Evolutionary conservation across 495 filamentous ascomycete species (phyloP), one percentile per base, ranked within the genome.

Genomic region (Lepraria neglecta): DNA sequence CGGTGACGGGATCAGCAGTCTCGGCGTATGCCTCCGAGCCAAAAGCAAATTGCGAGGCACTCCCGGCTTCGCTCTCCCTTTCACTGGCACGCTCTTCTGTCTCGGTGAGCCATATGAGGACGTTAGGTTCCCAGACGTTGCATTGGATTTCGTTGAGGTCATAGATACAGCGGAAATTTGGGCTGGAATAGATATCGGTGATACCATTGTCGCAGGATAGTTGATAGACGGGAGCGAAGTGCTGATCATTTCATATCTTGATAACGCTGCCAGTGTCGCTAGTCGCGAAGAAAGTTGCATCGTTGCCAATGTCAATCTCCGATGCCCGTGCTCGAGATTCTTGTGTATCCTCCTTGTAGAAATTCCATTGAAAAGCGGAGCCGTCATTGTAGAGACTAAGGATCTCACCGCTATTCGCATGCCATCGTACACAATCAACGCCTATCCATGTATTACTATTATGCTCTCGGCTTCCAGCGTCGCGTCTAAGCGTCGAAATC

Each of bases 121-220:
- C 33, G 38, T 65, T 65, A 2, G 64, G 64, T 15, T 65, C 61
- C 64, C 64, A 65, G 17, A 55, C 47, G 15, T 65, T 65, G 61
- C 52, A 40, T 5, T 10, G 17, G 0, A 54, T 53, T 15, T 61
- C 64, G 14, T 61, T 35, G 4, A 65, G 30, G 21, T 65, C 64
- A 28, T 58, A 65, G 12, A 65, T 30, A 24, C 60, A 61, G 7
- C 54, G 15, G 21, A 19, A 30, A 30, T 65, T 54, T 3, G 57
- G 57, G 47, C 57, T 59, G 30, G 50, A 59, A 1, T 15, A 38
- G 19, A 59, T 14, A 2, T 24, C 57, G 5, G 57, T 50, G 19
- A 50, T 35, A 10, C 30, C 45, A 7, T 40, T 24, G 9, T 59
- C 57, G 28, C 44, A 59, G 3, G 57, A 59, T 11, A 59, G 5